These are phyloP conservation scores for Micromonas pusilla DNA, from an alignment of 139 green algal genomes.

Conservation along the genomic window DNA sequence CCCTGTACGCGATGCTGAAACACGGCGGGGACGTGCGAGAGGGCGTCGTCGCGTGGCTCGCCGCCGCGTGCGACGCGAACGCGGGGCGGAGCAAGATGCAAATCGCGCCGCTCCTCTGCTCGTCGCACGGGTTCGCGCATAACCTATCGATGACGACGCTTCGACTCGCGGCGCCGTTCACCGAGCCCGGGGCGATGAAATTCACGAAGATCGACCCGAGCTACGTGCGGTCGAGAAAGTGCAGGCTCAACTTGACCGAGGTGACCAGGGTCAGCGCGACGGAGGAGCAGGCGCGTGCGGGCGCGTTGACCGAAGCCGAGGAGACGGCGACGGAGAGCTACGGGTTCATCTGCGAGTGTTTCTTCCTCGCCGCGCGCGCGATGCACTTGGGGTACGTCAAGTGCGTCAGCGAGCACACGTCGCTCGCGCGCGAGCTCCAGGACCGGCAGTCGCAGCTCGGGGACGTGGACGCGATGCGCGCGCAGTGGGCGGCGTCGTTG, in stretches of 20 bases:
- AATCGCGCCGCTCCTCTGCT: neutral
- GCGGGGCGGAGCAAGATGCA: slow-evolving; percentile 73
- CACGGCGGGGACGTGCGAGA: slow-evolving; percentile 53
- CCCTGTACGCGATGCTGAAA: slow-evolving; percentile 62
- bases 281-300: slow-evolving; percentile 37
- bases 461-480: neutral
- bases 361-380: slow-evolving; percentile 76
- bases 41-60: slow-evolving; percentile 69
- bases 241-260: slow-evolving; percentile 27
- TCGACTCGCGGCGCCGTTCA: slow-evolving; percentile 76
- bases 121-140: slow-evolving; percentile 67
- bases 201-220: slow-evolving; percentile 8
- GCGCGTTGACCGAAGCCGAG: slow-evolving; percentile 21
- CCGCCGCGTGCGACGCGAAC: slow-evolving; percentile 60
- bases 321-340: slow-evolving; percentile 42
- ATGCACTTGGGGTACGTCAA: slow-evolving; percentile 76
- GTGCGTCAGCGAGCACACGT: slow-evolving; percentile 37
- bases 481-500: neutral
- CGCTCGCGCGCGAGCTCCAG: slow-evolving; percentile 26
- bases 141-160: slow-evolving; percentile 70
- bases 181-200: slow-evolving; percentile 56
- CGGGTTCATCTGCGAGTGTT: slow-evolving; percentile 95
- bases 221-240: slow-evolving; percentile 6
- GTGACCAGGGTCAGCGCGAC: slow-evolving; percentile 38
- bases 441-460: neutral